phyloP scores from a whole-genome alignment of 768 basidiomycete species.

The Xerocomellus chrysenteron region DNA sequence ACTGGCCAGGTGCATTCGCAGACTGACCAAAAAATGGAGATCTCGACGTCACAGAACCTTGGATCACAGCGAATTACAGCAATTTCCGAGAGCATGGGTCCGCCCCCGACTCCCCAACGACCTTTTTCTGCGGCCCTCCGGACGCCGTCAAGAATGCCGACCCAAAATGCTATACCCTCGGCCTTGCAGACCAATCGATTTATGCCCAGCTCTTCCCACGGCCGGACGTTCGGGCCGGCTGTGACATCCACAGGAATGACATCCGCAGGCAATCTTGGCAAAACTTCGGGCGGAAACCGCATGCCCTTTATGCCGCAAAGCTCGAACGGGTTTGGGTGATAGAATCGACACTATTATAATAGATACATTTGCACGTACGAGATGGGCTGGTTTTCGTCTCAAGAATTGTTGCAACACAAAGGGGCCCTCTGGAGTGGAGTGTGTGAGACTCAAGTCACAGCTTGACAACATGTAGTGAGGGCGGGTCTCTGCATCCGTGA shows the following conservation, averaged over 20 bases:
- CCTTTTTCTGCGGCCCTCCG: constrained; percentile 23
- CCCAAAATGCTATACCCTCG: constrained; percentile 14
- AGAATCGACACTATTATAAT: neutral
- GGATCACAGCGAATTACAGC: constrained; percentile 25
- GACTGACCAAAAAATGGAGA: constrained; percentile 10
- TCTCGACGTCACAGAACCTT: constrained; percentile 6
- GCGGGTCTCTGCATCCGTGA: neutral
- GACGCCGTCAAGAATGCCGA: constrained; percentile 27
- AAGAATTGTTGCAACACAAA: neutral
- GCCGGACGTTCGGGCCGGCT: constrained; percentile 12
- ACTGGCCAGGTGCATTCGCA: constrained; percentile 15
- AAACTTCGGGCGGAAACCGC: constrained; percentile 44
- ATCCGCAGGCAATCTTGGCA: constrained; percentile 1
- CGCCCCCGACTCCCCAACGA: constrained; percentile 50
- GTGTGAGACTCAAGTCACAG: constrained; percentile 6
- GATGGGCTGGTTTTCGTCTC: neutral
- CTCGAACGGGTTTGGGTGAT: constrained; percentile 33
- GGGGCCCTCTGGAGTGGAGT: neutral
- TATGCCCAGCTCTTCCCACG: constrained; percentile 27
- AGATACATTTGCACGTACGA: neutral
- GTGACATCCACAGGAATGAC: constrained; percentile 16
- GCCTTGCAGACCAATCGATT: constrained; percentile 32
- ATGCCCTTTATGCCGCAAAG: constrained; percentile 49
- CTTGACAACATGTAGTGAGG: neutral
- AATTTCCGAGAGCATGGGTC: constrained; percentile 43